Evolutionary conservation across 768 basidiomycete species (phyloP), one percentile per base, ranked within the genome.

Genomic region (Suillus plorans): DNA sequence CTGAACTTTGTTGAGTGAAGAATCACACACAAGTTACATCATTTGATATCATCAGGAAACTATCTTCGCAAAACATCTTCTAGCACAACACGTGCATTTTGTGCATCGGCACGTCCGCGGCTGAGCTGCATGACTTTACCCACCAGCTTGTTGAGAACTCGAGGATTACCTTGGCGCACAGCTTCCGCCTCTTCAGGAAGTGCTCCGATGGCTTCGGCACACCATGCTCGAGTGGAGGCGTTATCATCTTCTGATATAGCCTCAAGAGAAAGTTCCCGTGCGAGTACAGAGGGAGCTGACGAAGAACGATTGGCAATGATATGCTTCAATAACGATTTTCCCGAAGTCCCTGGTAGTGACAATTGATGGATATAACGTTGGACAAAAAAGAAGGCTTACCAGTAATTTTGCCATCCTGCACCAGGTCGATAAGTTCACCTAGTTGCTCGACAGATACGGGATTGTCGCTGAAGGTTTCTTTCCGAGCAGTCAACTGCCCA

Each of bases 71-170:
- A 77, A 60, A 88, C 67, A 62, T 80, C 78, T 61, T 82, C 78
- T 50, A 97, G 69, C 65, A 81, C 76, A 36, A 73, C 76, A 70
- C 79, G 85, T 22, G 85, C 86, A 34, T 79, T 79, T 63, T 82
- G 80, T 1, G 94, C 91, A 76, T 97, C 89, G 16, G 89, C 93
- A 53, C 86, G 83, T 18, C 97, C 97, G 64, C 85, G 80, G 67
- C 88, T 92, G 59, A 84, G 75, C 75, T 88, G 89, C 92, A 98
- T 95, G 36, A 97, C 92, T 69, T 85, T 82, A 0, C 95, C 95
- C 1, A 96, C 81, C 52, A 98, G 81, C 66, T 89, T 89, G 78
- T 91, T 91, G 45, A 95, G 68, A 6, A 93, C 93, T 14, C 66
- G 64, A n/a, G 76, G 77, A 61, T 90, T 89, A 0, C 96, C 95